Evolutionary conservation across 2,329 filamentous ascomycete genomes (phyloP), one percentile per base, ranked within the genome.

Genomic region (Chrysosporium queenslandicum): DNA sequence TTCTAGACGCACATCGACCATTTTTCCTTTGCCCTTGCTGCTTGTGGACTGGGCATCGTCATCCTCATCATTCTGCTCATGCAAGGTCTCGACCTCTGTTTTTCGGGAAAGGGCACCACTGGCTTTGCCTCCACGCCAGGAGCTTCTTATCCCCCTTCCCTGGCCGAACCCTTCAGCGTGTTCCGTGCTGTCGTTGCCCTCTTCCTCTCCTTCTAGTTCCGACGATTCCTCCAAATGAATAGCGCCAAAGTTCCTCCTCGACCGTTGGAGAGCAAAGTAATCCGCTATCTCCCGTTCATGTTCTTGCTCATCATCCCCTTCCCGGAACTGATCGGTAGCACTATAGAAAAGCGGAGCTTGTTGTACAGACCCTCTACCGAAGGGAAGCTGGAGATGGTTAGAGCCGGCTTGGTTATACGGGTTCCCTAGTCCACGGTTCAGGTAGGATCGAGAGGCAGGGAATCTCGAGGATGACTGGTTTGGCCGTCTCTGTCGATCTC

Each of bases 251-350:
- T 95, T 87, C 43, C 90, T 80, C 60, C 92, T 80, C 58, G 91
- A 97, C 60, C 85, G 80, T 68, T 97, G 90, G 53, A 98, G 74
- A 4, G 91, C 91, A 69, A 90, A 94, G 59, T 92, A 83, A 69
- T 97, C 92, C n/a, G 89, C 89, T 30, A 91, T 87, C 64, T 97
- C 91, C 50, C 89, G 77, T 61, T 94, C 87, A 61, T 87, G 83
- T 68, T 95, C 89, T 61, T 87, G 85, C 66, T 92, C 90, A 56
- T 97, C 91, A 58, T 96, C 90, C 64, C 94, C 87, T 68, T 96
- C 90, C 56, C 86, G 82, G 58, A 94, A 92, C 64, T 94, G 88
- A 66, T 95, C 89, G 14, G 89, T 80, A 3, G 87, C 83, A 63
- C 88, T 94, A 69, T 92, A 89, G 68, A 98, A 97, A n/a, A 98